Conservation (phyloP, 2,329 filamentous ascomycete species). For the Tetracladium maxilliforme region DNA sequence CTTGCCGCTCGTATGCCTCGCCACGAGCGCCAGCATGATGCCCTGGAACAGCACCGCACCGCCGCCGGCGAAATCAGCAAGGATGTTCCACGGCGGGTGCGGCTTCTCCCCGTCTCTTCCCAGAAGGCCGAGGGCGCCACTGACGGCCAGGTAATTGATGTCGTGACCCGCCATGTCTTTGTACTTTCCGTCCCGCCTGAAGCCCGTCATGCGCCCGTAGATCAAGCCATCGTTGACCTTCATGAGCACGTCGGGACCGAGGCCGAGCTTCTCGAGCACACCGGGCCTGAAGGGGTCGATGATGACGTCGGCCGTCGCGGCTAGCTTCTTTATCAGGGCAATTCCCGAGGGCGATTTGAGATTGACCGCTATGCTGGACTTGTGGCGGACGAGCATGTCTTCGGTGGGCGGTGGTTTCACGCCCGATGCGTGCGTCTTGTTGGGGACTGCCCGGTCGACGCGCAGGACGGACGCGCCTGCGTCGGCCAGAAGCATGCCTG, state of each 20-base stretch:
- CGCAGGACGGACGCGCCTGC: conserved; percentile 80
- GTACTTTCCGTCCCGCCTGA: conserved; percentile 76
- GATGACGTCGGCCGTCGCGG: conserved; percentile 54
- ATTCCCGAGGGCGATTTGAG: conserved; percentile 54
- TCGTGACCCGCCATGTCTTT: conserved; percentile 83
- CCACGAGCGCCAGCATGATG: conserved; percentile 64
- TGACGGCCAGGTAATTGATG: conserved; percentile 90
- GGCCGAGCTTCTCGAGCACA: conserved; percentile 70
- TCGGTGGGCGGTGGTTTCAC: conserved; percentile 29
- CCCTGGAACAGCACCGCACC: conserved; percentile 72
- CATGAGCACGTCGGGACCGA: conserved; percentile 55
- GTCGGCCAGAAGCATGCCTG: conserved; percentile 77
- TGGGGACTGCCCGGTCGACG: conserved; percentile 52
- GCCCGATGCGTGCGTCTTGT: conserved; percentile 19
- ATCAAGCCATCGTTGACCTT: conserved; percentile 60
- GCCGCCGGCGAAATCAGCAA: conserved; percentile 86
- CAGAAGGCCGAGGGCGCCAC: conserved; percentile 63
- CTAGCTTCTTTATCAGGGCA: conserved; percentile 50
- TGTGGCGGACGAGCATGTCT: conserved; percentile 69
- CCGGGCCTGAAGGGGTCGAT: conserved; percentile 92
- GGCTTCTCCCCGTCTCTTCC: conserved; percentile 57
- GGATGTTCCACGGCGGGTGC: conserved; percentile 66
- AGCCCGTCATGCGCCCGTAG: conserved; percentile 78
- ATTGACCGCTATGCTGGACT: conserved; percentile 66
- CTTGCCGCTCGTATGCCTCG: conserved; percentile 43